Evolutionary conservation across 306 rosid species (phyloP), one percentile per base, ranked within the genome.

Genomic region (Fagus sylvatica): DNA sequence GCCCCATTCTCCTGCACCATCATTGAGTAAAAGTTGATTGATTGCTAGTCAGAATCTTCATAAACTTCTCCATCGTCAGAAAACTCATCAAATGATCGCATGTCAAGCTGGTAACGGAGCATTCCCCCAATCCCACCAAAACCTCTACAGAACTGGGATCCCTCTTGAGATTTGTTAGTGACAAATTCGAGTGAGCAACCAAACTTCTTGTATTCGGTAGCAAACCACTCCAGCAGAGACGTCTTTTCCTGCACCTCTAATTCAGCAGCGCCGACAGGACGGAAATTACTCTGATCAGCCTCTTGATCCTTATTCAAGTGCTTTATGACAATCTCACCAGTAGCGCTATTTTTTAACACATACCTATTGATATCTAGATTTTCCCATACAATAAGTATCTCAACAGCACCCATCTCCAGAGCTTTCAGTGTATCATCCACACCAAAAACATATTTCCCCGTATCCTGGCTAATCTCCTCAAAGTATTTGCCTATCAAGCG

Each of bases 71-170:
- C 93, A 72, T 86, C 86, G 0, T 86, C 93, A 60, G 98, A 93
- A 67, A 91, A 53, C 74, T 93, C 96, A 54, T 93, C 94, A 1
- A 91, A 85, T 4, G 96, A 86, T 84, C 98, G 82, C 64, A 93
- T 93, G 70, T 93, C 96, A 1, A 93, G 96, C 89, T 93, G 97
- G 91, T 93, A 93, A 43, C 97, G 96, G 76, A 93, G 96, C 76
- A 90, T 93, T 8, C 97, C 97, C 5, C 96, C 97, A 75, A 93
- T 93, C 41, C 97, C 97, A 51, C 97, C 97, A 70, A 93, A 93
- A 53, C 97, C 97, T 66, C 97, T 81, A 86, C 97, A 93, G 77
- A 93, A 93, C 77, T 93, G 97, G 28, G 97, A 93, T 57, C 97
- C 97, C 75, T 93, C 97, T 82, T 93, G 97, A 41, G 98, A 93